Evolutionary conservation across 345 rosid species (phyloP).

Genomic region (Carallia brachiata): DNA sequence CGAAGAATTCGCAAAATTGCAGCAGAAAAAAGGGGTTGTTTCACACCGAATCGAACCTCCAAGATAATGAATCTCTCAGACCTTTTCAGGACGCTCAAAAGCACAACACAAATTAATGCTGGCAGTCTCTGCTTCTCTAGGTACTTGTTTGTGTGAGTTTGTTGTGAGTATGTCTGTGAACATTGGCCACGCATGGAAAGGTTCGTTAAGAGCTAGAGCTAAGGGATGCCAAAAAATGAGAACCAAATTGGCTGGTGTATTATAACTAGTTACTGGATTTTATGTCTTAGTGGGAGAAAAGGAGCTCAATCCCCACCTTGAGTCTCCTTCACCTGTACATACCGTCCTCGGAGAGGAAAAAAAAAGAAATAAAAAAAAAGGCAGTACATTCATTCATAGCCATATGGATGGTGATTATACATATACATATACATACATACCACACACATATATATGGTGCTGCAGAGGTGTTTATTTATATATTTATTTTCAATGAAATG

Average conservation of each 20-base stretch:
- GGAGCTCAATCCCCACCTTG: too few species aligned
- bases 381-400: neutral
- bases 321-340: too few species aligned
- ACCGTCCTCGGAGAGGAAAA: too few species aligned
- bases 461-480: too few species aligned
- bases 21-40: neutral
- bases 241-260: too few species aligned
- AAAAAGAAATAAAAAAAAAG: too few species aligned
- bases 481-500: too few species aligned
- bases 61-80: neutral
- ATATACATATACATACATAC: neutral
- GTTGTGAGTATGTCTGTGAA: neutral
- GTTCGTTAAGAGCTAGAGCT: neutral
- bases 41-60: too few species aligned
- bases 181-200: slow-evolving; percentile 9
- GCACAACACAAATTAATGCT: slow-evolving; percentile 3
- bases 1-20: slow-evolving; percentile 4
- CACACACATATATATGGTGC: too few species aligned
- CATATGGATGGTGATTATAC: slow-evolving; percentile 13
- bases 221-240: neutral
- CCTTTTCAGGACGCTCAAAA: slow-evolving; percentile 18
- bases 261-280: too few species aligned
- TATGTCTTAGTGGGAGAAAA: too few species aligned
- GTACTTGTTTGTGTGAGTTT: neutral
- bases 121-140: too few species aligned